A percentile compares a stretch with the other conserved stretches of the same genome.
Evolutionary conservation across 2,329 filamentous ascomycete species (phyloP).

Genomic region (Exophiala spinifera): DNA sequence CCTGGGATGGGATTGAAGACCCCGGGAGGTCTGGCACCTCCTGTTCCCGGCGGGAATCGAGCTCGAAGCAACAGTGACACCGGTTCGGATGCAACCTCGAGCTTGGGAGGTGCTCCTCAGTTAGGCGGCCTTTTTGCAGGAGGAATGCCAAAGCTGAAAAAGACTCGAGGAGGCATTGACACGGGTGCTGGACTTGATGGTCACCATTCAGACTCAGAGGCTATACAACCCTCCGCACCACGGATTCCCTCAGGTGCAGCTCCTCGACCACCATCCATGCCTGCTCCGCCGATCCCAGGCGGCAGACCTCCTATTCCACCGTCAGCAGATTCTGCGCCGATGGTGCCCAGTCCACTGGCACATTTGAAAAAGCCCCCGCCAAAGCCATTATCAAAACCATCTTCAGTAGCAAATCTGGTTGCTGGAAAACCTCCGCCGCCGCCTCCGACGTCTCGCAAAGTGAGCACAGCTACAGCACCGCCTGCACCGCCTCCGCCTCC

Average conservation of each 20-base stretch:
- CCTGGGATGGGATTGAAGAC: conserved; percentile 56
- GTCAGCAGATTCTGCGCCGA: conserved; percentile 47
- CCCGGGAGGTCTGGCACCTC: conserved; percentile 67
- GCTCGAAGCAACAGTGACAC: conserved; percentile 79
- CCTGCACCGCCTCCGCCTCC: conserved; percentile 46
- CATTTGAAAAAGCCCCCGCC: conserved; percentile 59
- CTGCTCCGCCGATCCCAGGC: conserved; percentile 58
- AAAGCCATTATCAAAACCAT: conserved; percentile 53
- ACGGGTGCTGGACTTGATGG: conserved; percentile 70
- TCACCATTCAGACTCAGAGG: conserved; percentile 81
- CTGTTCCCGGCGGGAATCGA: conserved; percentile 63
- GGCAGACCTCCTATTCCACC: conserved; percentile 47
- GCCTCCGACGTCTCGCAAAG: conserved; percentile 55
- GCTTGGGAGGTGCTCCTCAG: conserved; percentile 64
- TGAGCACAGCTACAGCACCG: conserved; percentile 43
- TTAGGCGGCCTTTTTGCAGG: conserved; percentile 85
- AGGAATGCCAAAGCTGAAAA: conserved; percentile 92
- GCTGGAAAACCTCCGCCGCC: conserved; percentile 54
- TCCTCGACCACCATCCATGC: conserved; percentile 40
- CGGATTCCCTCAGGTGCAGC: conserved; percentile 54
- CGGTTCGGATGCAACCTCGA: conserved; percentile 41
- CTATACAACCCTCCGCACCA: conserved; percentile 49
- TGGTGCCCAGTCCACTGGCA: conserved; percentile 53
- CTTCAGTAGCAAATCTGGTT: conserved; percentile 58
- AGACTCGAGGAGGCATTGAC: conserved; percentile 77